These are phyloP conservation scores for Fomitopsis serialis DNA, from an alignment of 768 basidiomycete genomes.

Conservation along the genomic window DNA sequence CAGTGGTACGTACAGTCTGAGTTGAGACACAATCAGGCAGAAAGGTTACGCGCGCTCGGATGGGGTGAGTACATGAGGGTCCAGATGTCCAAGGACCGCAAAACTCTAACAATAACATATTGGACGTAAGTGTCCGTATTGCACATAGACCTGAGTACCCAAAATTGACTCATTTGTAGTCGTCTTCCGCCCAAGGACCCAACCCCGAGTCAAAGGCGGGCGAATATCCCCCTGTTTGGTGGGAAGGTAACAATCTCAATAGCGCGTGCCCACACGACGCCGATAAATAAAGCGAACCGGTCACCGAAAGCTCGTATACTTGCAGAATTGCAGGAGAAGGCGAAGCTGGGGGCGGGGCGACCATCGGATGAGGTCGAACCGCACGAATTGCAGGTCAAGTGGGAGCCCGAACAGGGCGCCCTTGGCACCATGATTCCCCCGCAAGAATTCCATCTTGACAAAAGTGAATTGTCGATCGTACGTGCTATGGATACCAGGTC, in stretches of 20 bases:
- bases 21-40: constrained; percentile 35
- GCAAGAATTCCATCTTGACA: constrained; percentile 38
- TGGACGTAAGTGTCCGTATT: constrained; percentile 59
- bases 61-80: constrained; percentile 77
- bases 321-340: constrained; percentile 55
- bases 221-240: constrained; percentile 54
- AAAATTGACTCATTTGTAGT: not conserved
- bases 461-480: constrained; percentile 51
- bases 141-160: not conserved
- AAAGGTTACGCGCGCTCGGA: constrained; percentile 77
- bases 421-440: constrained; percentile 53
- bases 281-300: constrained; percentile 42
- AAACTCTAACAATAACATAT: constrained; percentile 70
- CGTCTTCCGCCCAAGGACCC: constrained; percentile 23
- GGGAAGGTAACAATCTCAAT: constrained; percentile 74
- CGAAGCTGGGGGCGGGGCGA: constrained; percentile 48
- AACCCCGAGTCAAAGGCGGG: constrained; percentile 21
- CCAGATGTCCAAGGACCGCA: constrained; percentile 62
- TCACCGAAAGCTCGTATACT: constrained; percentile 50
- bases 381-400: constrained; percentile 61
- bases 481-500: constrained; percentile 21
- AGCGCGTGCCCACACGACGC: constrained; percentile 40
- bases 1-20: not conserved
- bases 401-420: constrained; percentile 71
- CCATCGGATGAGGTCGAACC: constrained; percentile 77